Conservation (phyloP, 371 early-diverging fungal species). For the Gilbertella persicaria region DNA sequence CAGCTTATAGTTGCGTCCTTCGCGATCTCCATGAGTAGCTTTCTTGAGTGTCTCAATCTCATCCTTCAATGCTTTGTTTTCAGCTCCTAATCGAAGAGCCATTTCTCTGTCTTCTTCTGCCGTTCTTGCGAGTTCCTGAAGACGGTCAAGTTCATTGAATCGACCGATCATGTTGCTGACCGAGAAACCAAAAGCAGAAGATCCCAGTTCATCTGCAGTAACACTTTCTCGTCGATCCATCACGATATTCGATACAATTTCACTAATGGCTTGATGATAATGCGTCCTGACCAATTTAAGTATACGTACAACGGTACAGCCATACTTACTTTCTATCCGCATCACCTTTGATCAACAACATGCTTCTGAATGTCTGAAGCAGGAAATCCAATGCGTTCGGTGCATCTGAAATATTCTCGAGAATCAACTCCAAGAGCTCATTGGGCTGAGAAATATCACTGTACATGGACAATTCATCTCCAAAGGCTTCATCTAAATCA, state of each 20-base stretch:
- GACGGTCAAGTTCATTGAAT: slow-evolving; percentile 77
- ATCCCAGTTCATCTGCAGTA: slow-evolving; percentile 52
- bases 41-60: slow-evolving; percentile 19
- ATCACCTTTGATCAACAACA: slow-evolving; percentile 70
- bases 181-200: slow-evolving; percentile 33
- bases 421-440: slow-evolving; percentile 67
- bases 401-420: slow-evolving; percentile 58
- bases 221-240: slow-evolving; percentile 66
- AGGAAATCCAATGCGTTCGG: slow-evolving; percentile 63
- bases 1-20: slow-evolving; percentile 31
- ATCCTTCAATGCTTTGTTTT: slow-evolving; percentile 42
- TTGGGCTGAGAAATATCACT: slow-evolving; percentile 59
- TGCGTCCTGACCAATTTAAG: slow-evolving; percentile 50
- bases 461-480: slow-evolving; percentile 40
- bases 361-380: slow-evolving; percentile 68
- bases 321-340: slow-evolving; percentile 41
- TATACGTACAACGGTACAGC: too few species aligned
- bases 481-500: slow-evolving; percentile 49
- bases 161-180: slow-evolving; percentile 64
- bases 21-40: neutral
- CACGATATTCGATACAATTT: slow-evolving; percentile 78
- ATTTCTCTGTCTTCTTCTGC: slow-evolving; percentile 42
- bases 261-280: slow-evolving; percentile 80
- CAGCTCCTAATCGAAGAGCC: slow-evolving; percentile 34
- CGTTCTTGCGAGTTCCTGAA: slow-evolving; percentile 51